Evolutionary conservation across 208 protist genomes (phyloP), one percentile per base, ranked within the genome.

Genomic region (Trichomonas tenax): DNA sequence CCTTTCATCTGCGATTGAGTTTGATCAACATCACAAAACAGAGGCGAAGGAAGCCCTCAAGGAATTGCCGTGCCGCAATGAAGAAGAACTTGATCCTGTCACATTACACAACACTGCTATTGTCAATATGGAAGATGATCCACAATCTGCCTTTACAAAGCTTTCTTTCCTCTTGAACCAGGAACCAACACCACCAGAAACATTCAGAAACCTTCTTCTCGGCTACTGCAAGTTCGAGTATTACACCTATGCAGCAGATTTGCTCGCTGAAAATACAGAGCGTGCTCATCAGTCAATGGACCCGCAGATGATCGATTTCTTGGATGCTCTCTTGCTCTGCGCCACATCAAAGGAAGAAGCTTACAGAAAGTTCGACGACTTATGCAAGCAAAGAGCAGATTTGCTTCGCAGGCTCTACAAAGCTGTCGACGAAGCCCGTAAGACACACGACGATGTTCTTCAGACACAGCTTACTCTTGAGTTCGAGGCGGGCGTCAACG

Each of bases 101-200:
- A 99, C 99, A 88, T 97, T 99, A 48, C 98, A 99, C 97, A 99
- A 99, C 98, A 98, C 98, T 36, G 98, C 98, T 9, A 97, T 99
- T 41, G 98, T 99, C 96, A 98, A 99, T 97, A 99, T 99, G 98
- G 98, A 98, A 95, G 97, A 98, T 86, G 98, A 99, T 96, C 98
- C 98, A 8, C 98, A 98, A 41, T 98, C 95, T 84, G 98, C 98
- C 0, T 99, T 99, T 97, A 98, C 98, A 96, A 99, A 99, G 97
- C 97, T 99, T 96, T 98, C 99, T 95, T 99, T 99, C 96, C 97
- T 99, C 11, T 97, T 99, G 36, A 98, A 98, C 96, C 98, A 98
- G 96, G 98, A 98, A 51, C 98, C 98, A 34, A 99, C 99, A 96
- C 98, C 98, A 31, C 97, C 98, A 34, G 98, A 99, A 97, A 99